A percentile compares a stretch with the other conserved stretches of the same genome.
phyloP scores from a whole-genome alignment of 83 land plant genomes.

The Picea engelmannii region DNA sequence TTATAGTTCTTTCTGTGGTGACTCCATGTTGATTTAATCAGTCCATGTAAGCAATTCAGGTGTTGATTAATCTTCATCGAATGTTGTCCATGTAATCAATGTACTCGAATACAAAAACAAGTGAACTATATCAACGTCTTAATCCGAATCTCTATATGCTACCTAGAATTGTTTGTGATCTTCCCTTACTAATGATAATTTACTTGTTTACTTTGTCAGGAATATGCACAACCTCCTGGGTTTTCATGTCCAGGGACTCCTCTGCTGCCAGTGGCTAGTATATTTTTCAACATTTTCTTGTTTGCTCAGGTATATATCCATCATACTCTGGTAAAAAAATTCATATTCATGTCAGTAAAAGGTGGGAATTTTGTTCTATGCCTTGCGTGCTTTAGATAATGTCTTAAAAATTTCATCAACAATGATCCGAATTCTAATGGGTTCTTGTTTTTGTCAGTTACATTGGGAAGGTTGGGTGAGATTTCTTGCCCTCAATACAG shows the following conservation, averaged over 20 bases:
- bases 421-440: background rate
- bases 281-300: conserved; percentile 83
- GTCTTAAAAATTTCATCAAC: background rate
- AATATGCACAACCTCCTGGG: conserved; percentile 69
- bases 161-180: background rate
- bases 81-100: background rate
- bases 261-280: conserved; percentile 62
- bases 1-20: background rate
- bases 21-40: background rate
- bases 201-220: conserved; percentile 37
- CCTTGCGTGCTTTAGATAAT: background rate
- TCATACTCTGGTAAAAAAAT: background rate
- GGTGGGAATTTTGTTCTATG: background rate
- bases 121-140: background rate
- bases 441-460: conserved; percentile 56
- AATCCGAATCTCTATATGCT: background rate
- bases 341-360: background rate
- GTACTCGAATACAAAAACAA: background rate
- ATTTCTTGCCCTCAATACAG: conserved; percentile 62
- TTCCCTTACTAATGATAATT: background rate
- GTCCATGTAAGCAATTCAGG: conserved; percentile 1
- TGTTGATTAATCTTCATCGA: background rate
- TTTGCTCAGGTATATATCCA: conserved; percentile 83
- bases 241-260: conserved; percentile 96
- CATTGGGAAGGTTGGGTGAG: conserved; percentile 94